A percentile compares a stretch with the other conserved stretches of the same genome.
phyloP scores from a whole-genome alignment of 2,329 filamentous ascomycete species.

The Metarhizium sp. region DNA sequence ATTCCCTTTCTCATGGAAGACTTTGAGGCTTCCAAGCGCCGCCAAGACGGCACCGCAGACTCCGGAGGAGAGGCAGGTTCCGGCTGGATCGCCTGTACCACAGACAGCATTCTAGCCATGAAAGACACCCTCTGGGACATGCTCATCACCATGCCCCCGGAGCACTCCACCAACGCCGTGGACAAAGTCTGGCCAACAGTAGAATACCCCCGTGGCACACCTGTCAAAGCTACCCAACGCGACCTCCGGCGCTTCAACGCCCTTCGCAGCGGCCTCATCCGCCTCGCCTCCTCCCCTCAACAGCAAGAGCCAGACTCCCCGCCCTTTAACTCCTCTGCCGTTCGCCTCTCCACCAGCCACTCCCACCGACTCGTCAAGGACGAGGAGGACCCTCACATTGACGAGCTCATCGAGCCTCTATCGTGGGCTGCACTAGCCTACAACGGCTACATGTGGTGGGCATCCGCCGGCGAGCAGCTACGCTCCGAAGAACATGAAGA shows the following conservation, averaged over 20 bases:
- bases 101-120: slow-evolving; percentile 81
- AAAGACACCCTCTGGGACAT: slow-evolving; percentile 86
- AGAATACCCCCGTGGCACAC: slow-evolving; percentile 52
- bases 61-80: slow-evolving; percentile 39
- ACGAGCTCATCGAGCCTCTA: slow-evolving; percentile 50
- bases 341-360: slow-evolving; percentile 17
- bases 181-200: slow-evolving; percentile 68
- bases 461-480: slow-evolving; percentile 66
- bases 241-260: slow-evolving; percentile 73
- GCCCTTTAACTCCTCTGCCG: slow-evolving; percentile 14
- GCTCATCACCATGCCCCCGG: slow-evolving; percentile 69
- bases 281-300: slow-evolving; percentile 24
- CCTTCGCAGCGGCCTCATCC: slow-evolving; percentile 53
- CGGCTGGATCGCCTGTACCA: slow-evolving; percentile 92
- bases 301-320: slow-evolving; percentile 19
- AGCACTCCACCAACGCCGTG: slow-evolving; percentile 45
- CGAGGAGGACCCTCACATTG: slow-evolving; percentile 38
- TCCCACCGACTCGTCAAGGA: slow-evolving; percentile 20
- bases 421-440: slow-evolving; percentile 71
- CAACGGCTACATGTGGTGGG: slow-evolving; percentile 84
- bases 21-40: slow-evolving; percentile 35
- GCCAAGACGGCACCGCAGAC: slow-evolving; percentile 24
- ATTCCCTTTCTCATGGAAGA: slow-evolving; percentile 67
- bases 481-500: slow-evolving; percentile 52
- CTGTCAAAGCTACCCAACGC: slow-evolving; percentile 78